These are phyloP conservation scores for Clarireedia hainanense DNA, from an alignment of 2,329 filamentous ascomycete species.

Conservation along the genomic window DNA sequence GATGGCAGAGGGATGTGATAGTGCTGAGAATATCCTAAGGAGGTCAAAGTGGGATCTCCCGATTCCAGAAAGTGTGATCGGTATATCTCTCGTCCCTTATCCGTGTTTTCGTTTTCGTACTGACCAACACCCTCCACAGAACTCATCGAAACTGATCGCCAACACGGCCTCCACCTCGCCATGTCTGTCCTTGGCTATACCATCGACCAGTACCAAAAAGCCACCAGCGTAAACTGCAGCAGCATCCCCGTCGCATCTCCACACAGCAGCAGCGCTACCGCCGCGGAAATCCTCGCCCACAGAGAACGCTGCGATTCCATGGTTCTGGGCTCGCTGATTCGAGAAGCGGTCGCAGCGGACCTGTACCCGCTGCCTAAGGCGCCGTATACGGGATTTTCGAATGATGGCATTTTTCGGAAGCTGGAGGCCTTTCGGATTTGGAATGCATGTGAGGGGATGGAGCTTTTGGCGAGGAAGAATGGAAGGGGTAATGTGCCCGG, in stretches of 20 bases:
- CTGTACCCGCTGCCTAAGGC: not conserved
- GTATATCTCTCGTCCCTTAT: not conserved
- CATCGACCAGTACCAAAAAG: not conserved
- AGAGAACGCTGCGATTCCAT: conserved; percentile 5
- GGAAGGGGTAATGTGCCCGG: not conserved
- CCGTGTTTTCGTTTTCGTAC: not conserved
- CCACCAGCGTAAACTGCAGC: not conserved
- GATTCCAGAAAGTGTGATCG: not conserved
- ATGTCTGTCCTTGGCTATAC: not conserved
- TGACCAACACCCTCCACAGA: not conserved
- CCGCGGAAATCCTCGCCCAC: not conserved
- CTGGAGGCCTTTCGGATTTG: not conserved
- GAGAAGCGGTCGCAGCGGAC: not conserved
- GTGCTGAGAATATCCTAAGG: not conserved
- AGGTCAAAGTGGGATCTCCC: not conserved
- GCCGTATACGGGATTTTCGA: not conserved
- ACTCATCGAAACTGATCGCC: not conserved
- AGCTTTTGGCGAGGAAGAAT: not conserved
- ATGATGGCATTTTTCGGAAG: not conserved
- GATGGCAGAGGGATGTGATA: not conserved
- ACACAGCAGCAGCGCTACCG: not conserved
- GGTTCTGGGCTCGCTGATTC: not conserved
- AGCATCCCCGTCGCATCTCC: not conserved
- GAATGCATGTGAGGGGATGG: not conserved
- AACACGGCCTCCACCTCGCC: not conserved